A percentile compares a stretch with the other conserved stretches of the same genome.
These are phyloP conservation scores for Lachancea thermotolerans DNA, from an alignment of 805 yeast species.

Conservation along the genomic window DNA sequence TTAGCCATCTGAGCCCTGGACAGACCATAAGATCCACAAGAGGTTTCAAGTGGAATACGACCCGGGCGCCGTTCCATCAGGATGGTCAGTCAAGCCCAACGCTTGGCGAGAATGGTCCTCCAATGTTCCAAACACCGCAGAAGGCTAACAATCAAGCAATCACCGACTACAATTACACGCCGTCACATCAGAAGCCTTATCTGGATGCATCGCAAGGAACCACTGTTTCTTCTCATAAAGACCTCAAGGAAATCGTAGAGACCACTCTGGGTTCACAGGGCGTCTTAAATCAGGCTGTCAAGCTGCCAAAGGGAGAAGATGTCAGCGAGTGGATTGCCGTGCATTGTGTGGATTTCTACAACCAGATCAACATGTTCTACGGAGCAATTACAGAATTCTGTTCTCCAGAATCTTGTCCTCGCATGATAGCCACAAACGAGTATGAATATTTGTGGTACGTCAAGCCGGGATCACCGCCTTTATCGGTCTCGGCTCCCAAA, in stretches of 20 bases:
- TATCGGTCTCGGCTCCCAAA: slow-evolving; percentile 87
- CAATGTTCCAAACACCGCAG: slow-evolving; percentile 13
- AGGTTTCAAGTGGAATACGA: slow-evolving; percentile 37
- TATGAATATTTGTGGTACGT: slow-evolving; percentile 98
- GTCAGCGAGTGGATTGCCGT: slow-evolving; percentile 93
- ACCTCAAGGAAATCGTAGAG: slow-evolving; percentile 83
- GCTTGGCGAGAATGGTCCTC: slow-evolving; percentile 1
- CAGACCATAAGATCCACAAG: slow-evolving; percentile 42
- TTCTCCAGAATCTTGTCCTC: slow-evolving; percentile 88
- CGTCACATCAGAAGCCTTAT: slow-evolving; percentile 32
- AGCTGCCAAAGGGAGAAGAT: slow-evolving; percentile 88
- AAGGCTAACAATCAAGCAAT: slow-evolving; percentile 15
- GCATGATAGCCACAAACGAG: slow-evolving; percentile 97
- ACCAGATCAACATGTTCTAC: slow-evolving; percentile 92
- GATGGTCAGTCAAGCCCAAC: background rate
- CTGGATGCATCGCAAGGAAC: slow-evolving; percentile 29
- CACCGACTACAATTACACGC: slow-evolving; percentile 33
- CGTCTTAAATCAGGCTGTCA: slow-evolving; percentile 86
- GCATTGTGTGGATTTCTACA: slow-evolving; percentile 94
- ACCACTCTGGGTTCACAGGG: slow-evolving; percentile 92
- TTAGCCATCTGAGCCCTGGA: slow-evolving; percentile 38
- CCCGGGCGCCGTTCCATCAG: slow-evolving; percentile 8
- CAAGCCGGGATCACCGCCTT: slow-evolving; percentile 59
- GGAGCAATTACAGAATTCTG: slow-evolving; percentile 96
- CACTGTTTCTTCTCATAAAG: slow-evolving; percentile 53